A percentile compares a stretch with the other conserved stretches of the same genome.
These are phyloP conservation scores for Arbutus unedo DNA, from an alignment of 148 eudicot genomes.

Conservation along the genomic window DNA sequence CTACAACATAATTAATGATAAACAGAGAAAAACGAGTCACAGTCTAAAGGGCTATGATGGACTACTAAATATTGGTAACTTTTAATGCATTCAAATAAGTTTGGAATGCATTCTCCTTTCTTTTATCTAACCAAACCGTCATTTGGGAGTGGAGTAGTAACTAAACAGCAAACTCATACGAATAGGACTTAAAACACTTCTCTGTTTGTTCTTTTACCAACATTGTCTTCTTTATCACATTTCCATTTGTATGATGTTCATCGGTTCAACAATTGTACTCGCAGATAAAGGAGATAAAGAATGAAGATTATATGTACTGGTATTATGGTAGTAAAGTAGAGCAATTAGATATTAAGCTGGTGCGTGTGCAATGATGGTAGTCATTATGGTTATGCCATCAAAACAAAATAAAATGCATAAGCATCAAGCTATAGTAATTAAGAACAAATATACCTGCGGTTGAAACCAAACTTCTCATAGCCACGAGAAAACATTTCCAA, in stretches of 20 bases:
- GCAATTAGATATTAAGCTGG: not conserved
- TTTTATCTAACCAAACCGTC: not conserved
- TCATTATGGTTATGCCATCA: not conserved
- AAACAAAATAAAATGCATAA: not conserved
- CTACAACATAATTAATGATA: not conserved
- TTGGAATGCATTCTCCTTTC: not conserved
- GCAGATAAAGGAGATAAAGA: not conserved
- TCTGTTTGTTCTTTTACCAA: not conserved
- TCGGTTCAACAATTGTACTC: not conserved
- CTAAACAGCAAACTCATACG: not conserved
- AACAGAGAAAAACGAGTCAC: not conserved
- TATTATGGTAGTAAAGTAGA: not conserved
- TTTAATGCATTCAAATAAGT: not conserved
- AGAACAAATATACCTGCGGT: constrained; percentile 53
- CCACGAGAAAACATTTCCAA: constrained; percentile 90
- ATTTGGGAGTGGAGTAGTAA: not conserved
- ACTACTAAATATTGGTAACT: not conserved
- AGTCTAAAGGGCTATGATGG: not conserved
- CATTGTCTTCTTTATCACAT: not conserved
- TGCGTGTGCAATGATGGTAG: not conserved
- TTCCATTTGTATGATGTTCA: not conserved
- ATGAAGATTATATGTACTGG: not conserved
- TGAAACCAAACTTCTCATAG: constrained; percentile 85
- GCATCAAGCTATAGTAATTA: not conserved
- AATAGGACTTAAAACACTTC: not conserved